Conservation (phyloP, 2,329 filamentous ascomycete genomes). For the Penicillium expansum region DNA sequence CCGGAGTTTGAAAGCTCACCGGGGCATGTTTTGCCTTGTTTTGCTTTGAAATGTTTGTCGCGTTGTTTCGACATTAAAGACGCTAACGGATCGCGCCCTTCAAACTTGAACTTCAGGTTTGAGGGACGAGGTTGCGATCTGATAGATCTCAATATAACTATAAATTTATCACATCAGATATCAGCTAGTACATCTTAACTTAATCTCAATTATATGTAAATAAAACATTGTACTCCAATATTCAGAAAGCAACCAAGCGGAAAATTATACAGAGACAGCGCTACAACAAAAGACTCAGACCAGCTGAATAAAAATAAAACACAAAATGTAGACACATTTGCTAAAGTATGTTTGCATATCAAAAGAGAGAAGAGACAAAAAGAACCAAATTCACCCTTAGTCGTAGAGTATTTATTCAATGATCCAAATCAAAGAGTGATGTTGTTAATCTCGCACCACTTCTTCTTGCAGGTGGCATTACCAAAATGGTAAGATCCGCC, state of each 20-base stretch:
- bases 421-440: conserved; percentile 16
- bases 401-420: not conserved
- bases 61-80: too few relatives aligned
- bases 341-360: not conserved
- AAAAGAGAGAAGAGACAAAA: not conserved
- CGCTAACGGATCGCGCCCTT: too few relatives aligned
- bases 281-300: not conserved
- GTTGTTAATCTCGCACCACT: conserved; percentile 52
- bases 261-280: not conserved
- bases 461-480: conserved; percentile 61
- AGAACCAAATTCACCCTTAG: not conserved
- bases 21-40: not conserved
- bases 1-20: not conserved
- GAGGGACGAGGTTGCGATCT: accelerated
- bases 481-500: conserved; percentile 60
- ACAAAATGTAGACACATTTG: not conserved
- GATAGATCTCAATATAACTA: not conserved
- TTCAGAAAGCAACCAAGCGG: not conserved
- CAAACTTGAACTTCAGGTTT: not conserved
- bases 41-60: too few relatives aligned
- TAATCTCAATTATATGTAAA: not conserved
- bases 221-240: not conserved
- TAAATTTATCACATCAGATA: not conserved
- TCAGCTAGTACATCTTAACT: too few relatives aligned
- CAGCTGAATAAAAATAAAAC: not conserved